These are phyloP conservation scores for Paramyrothecium sp. DNA, from an alignment of 2,329 filamentous ascomycete species.

Conservation along the genomic window DNA sequence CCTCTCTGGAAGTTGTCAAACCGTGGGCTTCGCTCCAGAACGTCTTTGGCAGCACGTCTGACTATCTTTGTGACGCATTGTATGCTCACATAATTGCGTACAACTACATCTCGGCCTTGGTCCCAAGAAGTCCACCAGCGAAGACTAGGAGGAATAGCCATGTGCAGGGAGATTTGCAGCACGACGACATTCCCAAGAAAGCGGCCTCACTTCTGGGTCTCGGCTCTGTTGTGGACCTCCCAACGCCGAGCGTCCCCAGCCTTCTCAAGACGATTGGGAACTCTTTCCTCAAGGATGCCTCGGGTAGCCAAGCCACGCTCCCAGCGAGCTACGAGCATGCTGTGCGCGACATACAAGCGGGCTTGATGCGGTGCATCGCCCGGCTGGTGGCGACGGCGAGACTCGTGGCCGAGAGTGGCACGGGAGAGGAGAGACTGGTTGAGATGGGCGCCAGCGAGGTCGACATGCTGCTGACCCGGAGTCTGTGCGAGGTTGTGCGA, in stretches of 20 bases:
- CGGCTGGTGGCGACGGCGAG: conserved; percentile 49
- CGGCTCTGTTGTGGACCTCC: conserved; percentile 17
- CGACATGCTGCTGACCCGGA: conserved; percentile 36
- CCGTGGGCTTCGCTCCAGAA: conserved; percentile 46
- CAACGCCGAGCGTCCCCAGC: conserved; percentile 16
- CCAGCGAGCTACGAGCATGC: conserved; percentile 28
- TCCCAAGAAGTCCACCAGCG: conserved; percentile 19
- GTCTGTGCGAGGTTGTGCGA: conserved; percentile 41
- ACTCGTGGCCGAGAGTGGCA: conserved; percentile 28
- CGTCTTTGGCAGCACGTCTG: conserved; percentile 51
- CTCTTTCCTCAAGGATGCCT: conserved; percentile 23
- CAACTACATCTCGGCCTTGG: conserved; percentile 50
- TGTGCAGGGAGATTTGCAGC: conserved; percentile 15
- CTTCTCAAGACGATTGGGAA: conserved; percentile 21
- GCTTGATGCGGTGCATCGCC: conserved; percentile 49
- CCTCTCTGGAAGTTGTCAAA: conserved; percentile 17
- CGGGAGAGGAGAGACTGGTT: conserved; percentile 24
- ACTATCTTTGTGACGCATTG: conserved; percentile 56
- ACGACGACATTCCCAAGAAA: conserved; percentile 46
- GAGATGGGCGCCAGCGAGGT: conserved; percentile 27
- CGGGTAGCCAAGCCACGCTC: conserved; percentile 9
- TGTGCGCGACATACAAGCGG: conserved; percentile 45
- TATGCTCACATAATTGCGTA: conserved; percentile 60
- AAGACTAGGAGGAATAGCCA: conserved; percentile 8
- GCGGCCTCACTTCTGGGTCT: conserved; percentile 52